Base-by-base conservation (phyloP, 805 yeast species). In the Lipomyces orientalis region DNA sequence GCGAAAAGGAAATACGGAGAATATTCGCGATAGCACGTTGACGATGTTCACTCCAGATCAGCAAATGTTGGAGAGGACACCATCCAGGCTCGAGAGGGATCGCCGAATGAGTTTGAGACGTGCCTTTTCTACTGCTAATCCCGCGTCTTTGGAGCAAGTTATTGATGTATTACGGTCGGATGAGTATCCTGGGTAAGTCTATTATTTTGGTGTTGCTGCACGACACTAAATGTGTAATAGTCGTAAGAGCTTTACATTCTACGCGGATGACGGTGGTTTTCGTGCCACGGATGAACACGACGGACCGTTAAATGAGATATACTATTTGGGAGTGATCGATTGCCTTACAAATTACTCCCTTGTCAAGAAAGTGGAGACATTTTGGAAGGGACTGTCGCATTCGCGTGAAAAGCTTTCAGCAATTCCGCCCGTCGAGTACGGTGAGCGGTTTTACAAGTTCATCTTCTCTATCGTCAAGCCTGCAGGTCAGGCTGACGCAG, bases 301-400 rank as follows among this genome's bases (percentile, higher is more conserved):
- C 75, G 83, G 86, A 58, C 90, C 91, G 31, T 75, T 86, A 46
- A 82, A 86, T 37, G 85, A 89, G 64, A 85, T 94, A 7, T 95
- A 95, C 79, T 95, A 93, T 75, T 80, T 95, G 73, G 99, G 99
- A 8, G 89, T 95, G 51, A 95, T 95, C 71, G 99, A 95, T 76
- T 94, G 97, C 79, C 81, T 95, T 72, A 95, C 99, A 0, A 58
- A 66, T 57, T 91, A 91, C 74, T 87, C 90, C 0, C 78, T 88
- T 29, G 80, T 87, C 71, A 95, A 95, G 77, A 84, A 85, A 70
- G 77, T 93, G 58, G 99, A 95, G 76, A 94, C 98, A 0, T 86
- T 91, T 70, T 90, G 93, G 88, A 85, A 97, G 76, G 84, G 90
- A 16, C 73, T 95, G 33, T 85, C 85, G 49, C 90, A 91, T 75